phyloP scores from a whole-genome alignment of 192 early-diverging fungal species.

The Coemansia sp. region DNA sequence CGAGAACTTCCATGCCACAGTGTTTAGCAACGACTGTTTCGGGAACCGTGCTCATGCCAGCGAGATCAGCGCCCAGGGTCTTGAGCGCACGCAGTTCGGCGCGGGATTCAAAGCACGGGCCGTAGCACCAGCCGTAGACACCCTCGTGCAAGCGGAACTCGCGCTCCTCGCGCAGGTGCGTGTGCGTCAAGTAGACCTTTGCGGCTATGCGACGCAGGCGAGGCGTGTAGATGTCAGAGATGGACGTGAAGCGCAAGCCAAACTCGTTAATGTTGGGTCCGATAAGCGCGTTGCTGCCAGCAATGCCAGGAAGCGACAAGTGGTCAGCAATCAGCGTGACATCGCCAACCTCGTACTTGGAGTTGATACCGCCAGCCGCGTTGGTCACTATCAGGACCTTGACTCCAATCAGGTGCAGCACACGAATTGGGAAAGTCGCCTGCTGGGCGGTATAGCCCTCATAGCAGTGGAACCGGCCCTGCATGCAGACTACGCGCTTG shows the following conservation, averaged over 20 bases:
- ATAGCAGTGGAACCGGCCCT: conserved; percentile 90
- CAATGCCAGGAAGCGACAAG: conserved; percentile 75
- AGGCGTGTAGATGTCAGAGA: conserved; percentile 85
- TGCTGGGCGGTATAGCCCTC: conserved; percentile 82
- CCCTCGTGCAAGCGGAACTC: conserved; percentile 72
- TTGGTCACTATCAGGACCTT: conserved; percentile 82
- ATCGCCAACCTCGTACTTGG: conserved; percentile 79
- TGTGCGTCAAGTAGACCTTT: conserved; percentile 38
- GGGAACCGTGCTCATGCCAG: conserved; percentile 94
- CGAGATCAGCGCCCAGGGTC: conserved; percentile 76
- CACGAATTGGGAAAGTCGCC: conserved; percentile 84
- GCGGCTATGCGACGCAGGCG: conserved; percentile 68
- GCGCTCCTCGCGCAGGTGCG: conserved; percentile 42
- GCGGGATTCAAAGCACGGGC: conserved; percentile 87
- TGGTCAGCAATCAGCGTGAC: conserved; percentile 83
- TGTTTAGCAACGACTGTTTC: conserved; percentile 88
- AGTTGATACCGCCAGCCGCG: conserved; percentile 87
- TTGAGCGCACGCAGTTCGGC: conserved; percentile 81
- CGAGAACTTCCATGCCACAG: conserved; percentile 82
- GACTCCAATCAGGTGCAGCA: conserved; percentile 84
- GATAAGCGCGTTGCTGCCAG: conserved; percentile 79
- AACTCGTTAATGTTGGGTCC: conserved; percentile 84
- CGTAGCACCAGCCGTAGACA: conserved; percentile 81
- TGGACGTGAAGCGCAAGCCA: conserved; percentile 88
- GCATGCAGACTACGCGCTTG: conserved; percentile 82